These are phyloP conservation scores for Myxozyma melibiosi DNA, from an alignment of 805 yeast species.

Conservation along the genomic window DNA sequence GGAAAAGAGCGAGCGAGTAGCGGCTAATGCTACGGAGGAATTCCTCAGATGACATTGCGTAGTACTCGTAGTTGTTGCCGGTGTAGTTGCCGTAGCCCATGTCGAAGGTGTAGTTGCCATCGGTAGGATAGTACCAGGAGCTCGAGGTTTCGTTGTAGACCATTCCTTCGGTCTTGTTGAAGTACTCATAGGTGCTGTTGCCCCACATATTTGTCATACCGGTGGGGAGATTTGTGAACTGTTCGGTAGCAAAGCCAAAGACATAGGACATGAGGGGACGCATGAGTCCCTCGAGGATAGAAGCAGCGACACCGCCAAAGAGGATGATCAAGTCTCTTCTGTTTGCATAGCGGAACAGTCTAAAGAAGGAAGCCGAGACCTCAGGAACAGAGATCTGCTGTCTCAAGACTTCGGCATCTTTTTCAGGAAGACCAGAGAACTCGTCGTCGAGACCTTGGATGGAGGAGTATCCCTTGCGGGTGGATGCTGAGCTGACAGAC, in stretches of 20 bases:
- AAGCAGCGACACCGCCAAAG: constrained; percentile 39
- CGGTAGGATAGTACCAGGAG: constrained; percentile 7
- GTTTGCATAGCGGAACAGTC: constrained; percentile 43
- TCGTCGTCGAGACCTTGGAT: constrained; percentile 26
- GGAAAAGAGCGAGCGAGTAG: constrained; percentile 43
- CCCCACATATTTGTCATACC: constrained; percentile 4
- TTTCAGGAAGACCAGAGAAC: constrained; percentile 37
- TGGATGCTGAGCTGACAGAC: background rate
- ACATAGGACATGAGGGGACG: constrained; percentile 45
- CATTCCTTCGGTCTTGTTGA: constrained; percentile 14
- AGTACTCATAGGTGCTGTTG: constrained; percentile 3
- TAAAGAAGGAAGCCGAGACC: constrained; percentile 36
- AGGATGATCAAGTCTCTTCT: constrained; percentile 38
- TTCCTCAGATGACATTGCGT: constrained; percentile 3
- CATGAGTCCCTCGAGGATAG: constrained; percentile 47
- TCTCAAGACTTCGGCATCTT: constrained; percentile 42
- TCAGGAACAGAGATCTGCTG: constrained; percentile 39
- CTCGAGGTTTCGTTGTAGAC: constrained; percentile 13
- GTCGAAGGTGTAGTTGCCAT: constrained; percentile 10
- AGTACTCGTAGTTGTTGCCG: constrained; percentile 5
- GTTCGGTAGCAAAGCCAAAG: constrained; percentile 46
- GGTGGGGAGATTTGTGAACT: constrained; percentile 37
- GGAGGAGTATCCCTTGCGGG: constrained; percentile 25
- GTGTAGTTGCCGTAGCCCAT: constrained; percentile 7
- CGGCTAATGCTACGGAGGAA: constrained; percentile 23